Evolutionary conservation across 257 asterid species (phyloP), one percentile per base, ranked within the genome.

Genomic region (Salvia splendens): DNA sequence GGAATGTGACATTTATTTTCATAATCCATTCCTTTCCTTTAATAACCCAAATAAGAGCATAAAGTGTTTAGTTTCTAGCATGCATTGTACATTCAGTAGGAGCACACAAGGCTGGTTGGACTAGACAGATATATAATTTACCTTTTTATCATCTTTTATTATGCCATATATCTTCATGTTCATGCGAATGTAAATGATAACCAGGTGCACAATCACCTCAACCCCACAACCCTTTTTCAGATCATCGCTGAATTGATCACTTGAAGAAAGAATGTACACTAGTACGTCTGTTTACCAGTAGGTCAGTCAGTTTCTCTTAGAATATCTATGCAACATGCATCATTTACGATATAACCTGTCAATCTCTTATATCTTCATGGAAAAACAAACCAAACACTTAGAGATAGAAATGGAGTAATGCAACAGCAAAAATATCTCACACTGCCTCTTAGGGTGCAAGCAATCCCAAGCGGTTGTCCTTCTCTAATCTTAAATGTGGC

Each of bases 401-500:
- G 67, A 64, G 67, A 33, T 0, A 33, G 30, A 14, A 55, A 51
- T 8, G 17, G 42, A 38, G 56, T 55, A 16, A 63, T 14, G 58
- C 58, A 68, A 33, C 11, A 33, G 32, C 49, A 15, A 41, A 5
- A 70, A 57, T 8, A 30, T 59, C 89, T 77, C 69, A 89, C 99
- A 62, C 55, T 84, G 80, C 96, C 96, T 69, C 99, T 76, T 17
- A 94, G 95, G 38, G 97, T 94, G 67, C 89, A 96, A 36, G 99
- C 95, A 64, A 90, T 88, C 65, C 97, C 97, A 24, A 86, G 88
- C 0, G 97, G 95, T 73, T 94, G 97, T 64, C 46, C 84, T 79
- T 94, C 97, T 81, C 99, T 79, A 17, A 94, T 86, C 78, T 91
- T 93, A 72, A 93, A 93, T 16, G 91, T 77, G 65, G 99, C 99